phyloP scores from a whole-genome alignment of 331 rosid species.

The Quercus lobata region DNA sequence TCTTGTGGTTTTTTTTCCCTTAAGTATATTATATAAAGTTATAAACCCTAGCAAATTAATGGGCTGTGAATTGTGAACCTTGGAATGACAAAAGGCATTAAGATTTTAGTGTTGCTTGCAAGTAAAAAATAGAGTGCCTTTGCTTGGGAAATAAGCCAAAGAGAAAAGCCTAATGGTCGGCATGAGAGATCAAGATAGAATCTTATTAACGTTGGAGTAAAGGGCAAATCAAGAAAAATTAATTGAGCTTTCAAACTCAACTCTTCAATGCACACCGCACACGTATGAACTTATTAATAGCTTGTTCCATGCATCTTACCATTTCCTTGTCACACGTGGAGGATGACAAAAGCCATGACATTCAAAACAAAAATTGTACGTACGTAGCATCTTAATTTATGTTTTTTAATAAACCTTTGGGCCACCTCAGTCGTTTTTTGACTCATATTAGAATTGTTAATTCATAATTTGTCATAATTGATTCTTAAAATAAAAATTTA shows the following conservation, averaged over 20 bases:
- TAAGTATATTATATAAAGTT: not conserved
- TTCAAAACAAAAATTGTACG: not conserved
- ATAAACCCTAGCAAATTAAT: not conserved
- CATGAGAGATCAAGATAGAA: not conserved
- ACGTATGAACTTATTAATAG: not conserved
- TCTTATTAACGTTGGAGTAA: not conserved
- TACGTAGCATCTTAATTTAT: not conserved
- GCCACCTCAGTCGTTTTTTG: not conserved
- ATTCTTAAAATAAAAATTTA: too few relatives aligned
- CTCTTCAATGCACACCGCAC: not conserved
- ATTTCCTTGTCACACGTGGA: not conserved
- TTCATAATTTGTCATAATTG: not conserved
- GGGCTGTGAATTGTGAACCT: not conserved
- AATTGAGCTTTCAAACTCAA: not conserved
- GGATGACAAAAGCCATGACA: not conserved
- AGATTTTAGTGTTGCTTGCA: not conserved
- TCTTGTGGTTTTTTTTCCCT: not conserved
- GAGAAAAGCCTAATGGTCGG: not conserved
- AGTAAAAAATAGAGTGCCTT: not conserved
- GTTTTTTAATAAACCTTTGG: not conserved
- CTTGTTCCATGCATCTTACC: not conserved
- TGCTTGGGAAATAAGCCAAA: slow-evolving; percentile 19
- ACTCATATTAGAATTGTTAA: not conserved
- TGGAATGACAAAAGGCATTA: not conserved
- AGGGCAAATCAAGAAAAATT: not conserved